Conservation (phyloP, 1,139 yeast species). For the Hemisphaericaspora xylofermentans region DNA sequence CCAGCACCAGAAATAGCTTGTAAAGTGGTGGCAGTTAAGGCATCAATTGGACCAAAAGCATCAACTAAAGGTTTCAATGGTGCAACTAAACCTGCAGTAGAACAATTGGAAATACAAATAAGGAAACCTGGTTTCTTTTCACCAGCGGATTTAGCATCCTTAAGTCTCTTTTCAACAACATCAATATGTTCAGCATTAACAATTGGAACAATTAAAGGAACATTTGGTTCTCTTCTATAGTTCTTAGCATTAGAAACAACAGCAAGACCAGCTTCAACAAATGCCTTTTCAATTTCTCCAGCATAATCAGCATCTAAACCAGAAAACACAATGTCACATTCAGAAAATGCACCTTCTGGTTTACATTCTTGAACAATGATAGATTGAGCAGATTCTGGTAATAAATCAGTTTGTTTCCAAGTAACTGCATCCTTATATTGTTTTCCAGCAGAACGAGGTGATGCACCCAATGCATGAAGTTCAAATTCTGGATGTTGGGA, state of each 20-base stretch:
- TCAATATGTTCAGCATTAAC: constrained; percentile 92
- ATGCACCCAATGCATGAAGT: constrained; percentile 85
- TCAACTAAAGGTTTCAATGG: constrained; percentile 92
- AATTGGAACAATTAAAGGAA: constrained; percentile 93
- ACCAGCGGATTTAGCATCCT: constrained; percentile 52
- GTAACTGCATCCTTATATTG: constrained; percentile 79
- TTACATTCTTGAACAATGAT: constrained; percentile 76
- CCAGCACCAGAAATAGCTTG: constrained; percentile 99
- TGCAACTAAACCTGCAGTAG: constrained; percentile 97
- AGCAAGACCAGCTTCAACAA: constrained; percentile 76
- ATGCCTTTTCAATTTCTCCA: constrained; percentile 85
- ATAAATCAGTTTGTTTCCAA: constrained; percentile 89
- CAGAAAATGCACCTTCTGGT: constrained; percentile 66
- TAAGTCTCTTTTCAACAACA: constrained; percentile 62
- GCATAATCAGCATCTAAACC: constrained; percentile 95
- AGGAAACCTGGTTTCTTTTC: constrained; percentile 71
- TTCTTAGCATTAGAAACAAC: constrained; percentile 95
- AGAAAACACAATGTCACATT: constrained; percentile 91
- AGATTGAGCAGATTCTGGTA: constrained; percentile 67
- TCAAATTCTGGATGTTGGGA: constrained; percentile 90
- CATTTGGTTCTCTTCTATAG: constrained; percentile 84
- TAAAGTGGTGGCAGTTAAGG: constrained; percentile 84
- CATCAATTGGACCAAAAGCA: constrained; percentile 83
- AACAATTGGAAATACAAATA: constrained; percentile 95
- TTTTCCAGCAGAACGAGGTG: constrained; percentile 91